Conservation (phyloP, 2,329 filamentous ascomycete genomes). For the Metarhizium sp. region DNA sequence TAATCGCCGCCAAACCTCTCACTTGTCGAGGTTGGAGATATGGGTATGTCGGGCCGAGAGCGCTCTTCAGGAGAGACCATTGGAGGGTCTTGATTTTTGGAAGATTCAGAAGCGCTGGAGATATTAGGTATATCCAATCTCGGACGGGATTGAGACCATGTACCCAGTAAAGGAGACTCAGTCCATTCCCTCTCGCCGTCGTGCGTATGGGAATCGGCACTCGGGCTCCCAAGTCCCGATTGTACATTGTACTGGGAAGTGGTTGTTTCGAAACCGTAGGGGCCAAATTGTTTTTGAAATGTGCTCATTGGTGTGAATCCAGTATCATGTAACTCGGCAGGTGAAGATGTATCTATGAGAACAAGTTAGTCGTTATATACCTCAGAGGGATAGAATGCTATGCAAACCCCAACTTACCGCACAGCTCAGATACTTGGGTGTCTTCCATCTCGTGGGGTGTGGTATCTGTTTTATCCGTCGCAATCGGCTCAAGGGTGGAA, state of each 20-base stretch:
- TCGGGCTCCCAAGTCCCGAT: background rate
- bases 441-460: slow-evolving; percentile 30
- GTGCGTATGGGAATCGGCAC: background rate
- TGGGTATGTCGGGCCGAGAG: background rate
- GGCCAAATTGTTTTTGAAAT: background rate
- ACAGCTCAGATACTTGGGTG: slow-evolving; percentile 36
- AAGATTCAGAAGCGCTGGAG: no score
- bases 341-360: slow-evolving; percentile 32
- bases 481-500: no score
- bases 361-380: slow-evolving; percentile 3
- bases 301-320: slow-evolving; percentile 1
- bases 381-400: background rate
- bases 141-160: background rate
- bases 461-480: background rate
- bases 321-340: slow-evolving; percentile 35
- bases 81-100: background rate
- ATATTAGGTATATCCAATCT: background rate
- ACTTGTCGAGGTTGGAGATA: background rate
- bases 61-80: background rate
- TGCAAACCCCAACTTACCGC: slow-evolving; percentile 25
- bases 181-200: background rate
- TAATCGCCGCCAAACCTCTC: background rate
- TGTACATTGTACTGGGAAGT: background rate
- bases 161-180: slow-evolving; percentile 5
- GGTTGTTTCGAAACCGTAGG: background rate